These are phyloP conservation scores for Paramecium octaurelia DNA, from an alignment of 73 alveolate species.

Conservation along the genomic window DNA sequence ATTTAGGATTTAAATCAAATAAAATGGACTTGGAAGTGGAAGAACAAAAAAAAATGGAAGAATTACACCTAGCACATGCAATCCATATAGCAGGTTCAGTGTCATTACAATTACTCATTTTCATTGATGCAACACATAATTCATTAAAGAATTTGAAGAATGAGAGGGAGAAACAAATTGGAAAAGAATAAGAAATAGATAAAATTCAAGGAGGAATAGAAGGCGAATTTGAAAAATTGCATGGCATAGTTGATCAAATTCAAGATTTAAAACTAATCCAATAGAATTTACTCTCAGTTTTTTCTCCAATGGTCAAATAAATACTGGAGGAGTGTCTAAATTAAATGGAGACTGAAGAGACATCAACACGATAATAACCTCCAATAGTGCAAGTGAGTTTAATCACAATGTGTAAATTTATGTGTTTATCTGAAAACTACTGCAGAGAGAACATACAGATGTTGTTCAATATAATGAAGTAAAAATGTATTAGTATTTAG, in stretches of 20 bases:
- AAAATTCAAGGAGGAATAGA: constrained; percentile 50
- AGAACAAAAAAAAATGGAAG: not conserved
- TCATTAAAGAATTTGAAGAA: constrained; percentile 18
- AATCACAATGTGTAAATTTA: constrained; percentile 54
- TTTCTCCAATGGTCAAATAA: constrained; percentile 46
- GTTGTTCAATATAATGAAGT: constrained; percentile 27
- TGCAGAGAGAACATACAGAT: constrained; percentile 29
- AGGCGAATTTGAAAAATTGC: constrained; percentile 55
- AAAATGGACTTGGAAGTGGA: not conserved
- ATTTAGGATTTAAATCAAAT: not conserved
- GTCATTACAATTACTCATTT: constrained; percentile 16
- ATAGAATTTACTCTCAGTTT: constrained; percentile 30
- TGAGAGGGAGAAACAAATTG: constrained; percentile 45
- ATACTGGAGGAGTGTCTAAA: constrained; percentile 8
- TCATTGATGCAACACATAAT: constrained; percentile 47
- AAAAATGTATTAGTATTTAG: not conserved
- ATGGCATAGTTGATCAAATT: not conserved
- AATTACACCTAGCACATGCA: not conserved
- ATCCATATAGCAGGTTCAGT: constrained; percentile 33
- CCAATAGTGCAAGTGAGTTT: constrained; percentile 37
- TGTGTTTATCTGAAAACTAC: constrained; percentile 36
- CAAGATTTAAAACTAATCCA: not conserved
- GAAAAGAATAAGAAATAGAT: constrained; percentile 53
- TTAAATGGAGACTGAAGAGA: not conserved
- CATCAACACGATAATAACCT: not conserved